These are phyloP conservation scores for Russula virescens DNA, from an alignment of 768 basidiomycete species.

Conservation along the genomic window DNA sequence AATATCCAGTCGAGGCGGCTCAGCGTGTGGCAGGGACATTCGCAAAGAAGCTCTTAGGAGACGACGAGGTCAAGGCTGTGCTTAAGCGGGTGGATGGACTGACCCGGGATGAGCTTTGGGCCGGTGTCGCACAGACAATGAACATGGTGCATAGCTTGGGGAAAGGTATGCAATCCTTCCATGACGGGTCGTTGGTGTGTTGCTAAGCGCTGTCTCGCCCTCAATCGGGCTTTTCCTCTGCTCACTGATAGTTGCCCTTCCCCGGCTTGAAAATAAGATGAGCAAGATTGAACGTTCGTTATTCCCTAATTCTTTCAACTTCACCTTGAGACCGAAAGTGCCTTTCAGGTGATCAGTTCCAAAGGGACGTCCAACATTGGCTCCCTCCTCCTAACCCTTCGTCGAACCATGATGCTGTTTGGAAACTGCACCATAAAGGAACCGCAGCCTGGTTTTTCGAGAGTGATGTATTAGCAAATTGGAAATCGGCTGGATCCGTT, in stretches of 20 bases:
- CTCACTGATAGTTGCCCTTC: not conserved
- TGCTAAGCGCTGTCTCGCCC: not conserved
- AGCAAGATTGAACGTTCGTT: constrained; percentile 11
- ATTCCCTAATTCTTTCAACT: no score
- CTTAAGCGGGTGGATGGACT: not conserved
- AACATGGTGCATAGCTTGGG: not conserved
- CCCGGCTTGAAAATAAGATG: not conserved
- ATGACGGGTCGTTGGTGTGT: not conserved
- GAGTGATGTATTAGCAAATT: not conserved
- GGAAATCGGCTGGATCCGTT: not conserved
- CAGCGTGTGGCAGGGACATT: not conserved
- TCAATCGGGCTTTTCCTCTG: not conserved
- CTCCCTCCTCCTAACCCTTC: constrained; percentile 6
- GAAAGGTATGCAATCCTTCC: not conserved
- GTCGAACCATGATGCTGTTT: not conserved
- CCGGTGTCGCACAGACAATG: not conserved
- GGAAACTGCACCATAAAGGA: not conserved
- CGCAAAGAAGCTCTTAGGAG: constrained; percentile 5
- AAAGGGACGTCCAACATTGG: not conserved
- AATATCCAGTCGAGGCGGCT: not conserved
- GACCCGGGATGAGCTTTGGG: constrained; percentile 1
- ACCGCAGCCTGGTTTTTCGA: constrained; percentile 3
- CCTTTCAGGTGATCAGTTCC: not conserved
- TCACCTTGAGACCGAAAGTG: not conserved
- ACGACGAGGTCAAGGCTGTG: not conserved